A percentile compares a stretch with the other conserved stretches of the same genome.
Conservation (phyloP, 345 rosid genomes). For the Erucastrum elatum region DNA sequence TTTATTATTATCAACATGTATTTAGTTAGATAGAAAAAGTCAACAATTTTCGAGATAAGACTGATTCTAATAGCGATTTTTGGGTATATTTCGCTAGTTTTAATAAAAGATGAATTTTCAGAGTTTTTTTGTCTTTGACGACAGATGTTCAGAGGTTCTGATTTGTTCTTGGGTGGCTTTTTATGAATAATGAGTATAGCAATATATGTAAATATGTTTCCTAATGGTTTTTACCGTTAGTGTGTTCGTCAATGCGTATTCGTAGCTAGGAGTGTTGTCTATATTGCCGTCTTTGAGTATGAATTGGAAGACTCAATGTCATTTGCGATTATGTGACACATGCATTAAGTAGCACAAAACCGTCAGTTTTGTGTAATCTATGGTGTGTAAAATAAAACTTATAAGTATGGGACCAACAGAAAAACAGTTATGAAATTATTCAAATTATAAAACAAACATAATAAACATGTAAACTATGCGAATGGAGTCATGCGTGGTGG, state of each 20-base stretch:
- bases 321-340: conserved; percentile 43
- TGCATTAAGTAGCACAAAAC: conserved; percentile 44
- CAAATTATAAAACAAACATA: not conserved
- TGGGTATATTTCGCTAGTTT: not conserved
- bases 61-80: not conserved
- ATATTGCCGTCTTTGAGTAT: conserved; percentile 52
- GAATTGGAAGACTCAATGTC: conserved; percentile 40
- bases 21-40: not conserved
- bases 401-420: conserved; percentile 38
- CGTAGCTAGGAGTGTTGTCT: conserved; percentile 41
- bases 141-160: not conserved
- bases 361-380: conserved; percentile 45
- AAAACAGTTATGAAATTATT: not conserved
- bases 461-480: not conserved
- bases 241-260: conserved; percentile 43
- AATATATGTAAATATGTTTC: conserved; percentile 31
- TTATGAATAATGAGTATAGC: conserved; percentile 6
- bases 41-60: not conserved
- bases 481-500: not conserved
- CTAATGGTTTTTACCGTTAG: conserved; percentile 36
- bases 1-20: not conserved
- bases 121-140: no score
- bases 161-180: not conserved
- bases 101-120: no score
- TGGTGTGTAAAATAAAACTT: conserved; percentile 42